These are phyloP conservation scores for Calonectria henricotiae DNA, from an alignment of 2,329 filamentous ascomycete genomes.

Conservation along the genomic window DNA sequence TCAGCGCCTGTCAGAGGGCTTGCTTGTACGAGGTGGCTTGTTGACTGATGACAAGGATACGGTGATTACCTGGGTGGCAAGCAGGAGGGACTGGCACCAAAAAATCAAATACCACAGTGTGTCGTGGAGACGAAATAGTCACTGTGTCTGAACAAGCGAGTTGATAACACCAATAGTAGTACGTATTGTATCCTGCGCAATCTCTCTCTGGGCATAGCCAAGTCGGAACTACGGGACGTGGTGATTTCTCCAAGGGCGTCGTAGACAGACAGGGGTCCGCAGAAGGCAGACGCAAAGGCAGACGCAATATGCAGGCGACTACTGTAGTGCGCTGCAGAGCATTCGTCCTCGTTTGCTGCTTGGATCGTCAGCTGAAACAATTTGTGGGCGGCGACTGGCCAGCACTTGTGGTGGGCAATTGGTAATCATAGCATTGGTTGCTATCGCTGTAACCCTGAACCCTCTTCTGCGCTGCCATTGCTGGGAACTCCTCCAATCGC, in stretches of 20 bases:
- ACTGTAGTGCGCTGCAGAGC: slow-evolving; percentile 33
- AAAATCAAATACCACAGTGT: slow-evolving; percentile 30
- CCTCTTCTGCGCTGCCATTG: slow-evolving; percentile 7
- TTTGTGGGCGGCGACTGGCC: slow-evolving; percentile 41
- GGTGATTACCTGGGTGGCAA: background rate
- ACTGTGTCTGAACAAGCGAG: slow-evolving; percentile 37
- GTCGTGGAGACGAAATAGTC: background rate
- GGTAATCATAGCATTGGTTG: slow-evolving; percentile 45
- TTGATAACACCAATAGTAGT: background rate
- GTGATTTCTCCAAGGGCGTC: slow-evolving; percentile 30
- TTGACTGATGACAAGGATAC: slow-evolving; percentile 28
- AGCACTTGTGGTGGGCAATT: slow-evolving; percentile 38
- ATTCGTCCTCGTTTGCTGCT: slow-evolving; percentile 29
- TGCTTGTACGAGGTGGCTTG: slow-evolving; percentile 19
- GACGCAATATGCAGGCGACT: slow-evolving; percentile 32
- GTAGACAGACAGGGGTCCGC: slow-evolving; percentile 22
- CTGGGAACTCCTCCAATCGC: slow-evolving; percentile 35
- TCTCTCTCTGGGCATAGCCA: background rate
- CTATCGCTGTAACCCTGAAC: slow-evolving; percentile 37
- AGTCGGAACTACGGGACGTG: slow-evolving; percentile 23
- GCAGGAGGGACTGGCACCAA: slow-evolving; percentile 2
- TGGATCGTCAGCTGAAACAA: slow-evolving; percentile 32
- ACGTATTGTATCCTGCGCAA: slow-evolving; percentile 9
- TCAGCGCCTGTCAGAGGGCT: slow-evolving; percentile 1
- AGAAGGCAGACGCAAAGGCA: slow-evolving; percentile 37